These are phyloP conservation scores for Ustulina deusta DNA, from an alignment of 2,329 filamentous ascomycete genomes.

Conservation along the genomic window DNA sequence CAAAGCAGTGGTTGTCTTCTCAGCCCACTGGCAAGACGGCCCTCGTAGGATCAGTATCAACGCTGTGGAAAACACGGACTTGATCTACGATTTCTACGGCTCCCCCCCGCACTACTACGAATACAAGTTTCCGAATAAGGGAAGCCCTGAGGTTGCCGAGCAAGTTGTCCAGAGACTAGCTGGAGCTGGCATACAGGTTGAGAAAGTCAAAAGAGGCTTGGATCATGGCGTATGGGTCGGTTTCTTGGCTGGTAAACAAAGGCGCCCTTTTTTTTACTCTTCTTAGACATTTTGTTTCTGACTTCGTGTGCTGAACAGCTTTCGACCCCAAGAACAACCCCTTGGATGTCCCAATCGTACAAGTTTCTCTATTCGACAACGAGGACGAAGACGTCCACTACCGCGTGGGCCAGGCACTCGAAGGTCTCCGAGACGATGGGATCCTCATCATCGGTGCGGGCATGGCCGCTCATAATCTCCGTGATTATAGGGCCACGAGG, in stretches of 20 bases:
- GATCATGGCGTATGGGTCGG: constrained; percentile 74
- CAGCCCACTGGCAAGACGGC: constrained; percentile 72
- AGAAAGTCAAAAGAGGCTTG: constrained; percentile 66
- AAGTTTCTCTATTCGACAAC: constrained; percentile 66
- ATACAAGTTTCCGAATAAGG: constrained; percentile 67
- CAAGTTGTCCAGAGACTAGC: constrained; percentile 62
- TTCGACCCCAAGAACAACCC: constrained; percentile 64
- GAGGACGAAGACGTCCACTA: constrained; percentile 68
- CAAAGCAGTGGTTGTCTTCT: constrained; percentile 72
- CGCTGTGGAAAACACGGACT: constrained; percentile 63
- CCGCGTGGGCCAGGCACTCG: constrained; percentile 64
- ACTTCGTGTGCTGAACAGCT: constrained; percentile 48
- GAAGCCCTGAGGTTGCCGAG: constrained; percentile 65
- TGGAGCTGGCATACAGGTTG: constrained; percentile 62
- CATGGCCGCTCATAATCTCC: constrained; percentile 65
- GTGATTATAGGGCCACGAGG: constrained; percentile 43
- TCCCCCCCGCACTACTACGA: constrained; percentile 72
- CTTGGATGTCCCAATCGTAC: constrained; percentile 67
- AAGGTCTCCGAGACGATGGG: constrained; percentile 65
- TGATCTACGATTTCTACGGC: constrained; percentile 74
- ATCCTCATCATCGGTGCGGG: constrained; percentile 69
- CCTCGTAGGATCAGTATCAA: constrained; percentile 66
- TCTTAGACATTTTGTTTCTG: not conserved
- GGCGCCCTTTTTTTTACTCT: not conserved
- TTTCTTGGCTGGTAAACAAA: constrained; percentile 56